These are phyloP conservation scores for Purpureocillium lavendulum DNA, from an alignment of 2,329 filamentous ascomycete genomes.

Conservation along the genomic window DNA sequence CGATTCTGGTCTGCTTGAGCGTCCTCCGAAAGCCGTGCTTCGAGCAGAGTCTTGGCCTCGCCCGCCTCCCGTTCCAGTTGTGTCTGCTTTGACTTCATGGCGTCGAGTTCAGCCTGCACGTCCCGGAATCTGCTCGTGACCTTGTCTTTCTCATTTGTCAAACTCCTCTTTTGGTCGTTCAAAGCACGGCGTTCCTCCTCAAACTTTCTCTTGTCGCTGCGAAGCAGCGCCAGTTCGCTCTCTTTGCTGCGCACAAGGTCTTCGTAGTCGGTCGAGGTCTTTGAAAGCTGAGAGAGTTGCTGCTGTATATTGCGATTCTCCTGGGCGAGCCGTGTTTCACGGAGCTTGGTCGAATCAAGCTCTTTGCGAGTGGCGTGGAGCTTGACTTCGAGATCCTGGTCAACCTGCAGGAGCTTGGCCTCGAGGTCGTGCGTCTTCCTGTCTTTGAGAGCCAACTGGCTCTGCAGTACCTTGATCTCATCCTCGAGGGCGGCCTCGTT, in stretches of 20 bases:
- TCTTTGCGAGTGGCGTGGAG: constrained; percentile 72
- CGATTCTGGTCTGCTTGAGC: constrained; percentile 74
- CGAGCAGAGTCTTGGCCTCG: constrained; percentile 78
- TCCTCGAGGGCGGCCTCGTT: constrained; percentile 71
- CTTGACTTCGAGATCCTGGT: constrained; percentile 85
- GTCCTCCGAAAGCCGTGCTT: constrained; percentile 85
- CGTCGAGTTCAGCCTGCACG: constrained; percentile 79
- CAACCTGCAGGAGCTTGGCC: constrained; percentile 69
- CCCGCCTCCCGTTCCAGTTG: constrained; percentile 83
- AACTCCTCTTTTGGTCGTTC: constrained; percentile 66
- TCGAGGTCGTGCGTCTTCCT: constrained; percentile 85
- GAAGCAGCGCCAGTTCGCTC: constrained; percentile 79
- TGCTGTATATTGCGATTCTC: constrained; percentile 79
- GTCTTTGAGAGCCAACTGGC: constrained; percentile 81
- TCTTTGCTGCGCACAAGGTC: constrained; percentile 90
- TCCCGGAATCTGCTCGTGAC: constrained; percentile 70
- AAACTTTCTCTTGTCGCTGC: constrained; percentile 74
- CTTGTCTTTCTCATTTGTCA: constrained; percentile 71
- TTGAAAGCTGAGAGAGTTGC: constrained; percentile 78
- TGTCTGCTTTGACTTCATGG: constrained; percentile 73
- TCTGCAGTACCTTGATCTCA: constrained; percentile 86
- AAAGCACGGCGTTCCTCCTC: constrained; percentile 72
- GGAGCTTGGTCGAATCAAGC: constrained; percentile 61
- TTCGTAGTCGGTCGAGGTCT: constrained; percentile 91
- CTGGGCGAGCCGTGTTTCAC: constrained; percentile 66